A percentile compares a stretch with the other conserved stretches of the same genome.
These are phyloP conservation scores for Prosopis cineraria DNA, from an alignment of 306 rosid species.

Conservation along the genomic window DNA sequence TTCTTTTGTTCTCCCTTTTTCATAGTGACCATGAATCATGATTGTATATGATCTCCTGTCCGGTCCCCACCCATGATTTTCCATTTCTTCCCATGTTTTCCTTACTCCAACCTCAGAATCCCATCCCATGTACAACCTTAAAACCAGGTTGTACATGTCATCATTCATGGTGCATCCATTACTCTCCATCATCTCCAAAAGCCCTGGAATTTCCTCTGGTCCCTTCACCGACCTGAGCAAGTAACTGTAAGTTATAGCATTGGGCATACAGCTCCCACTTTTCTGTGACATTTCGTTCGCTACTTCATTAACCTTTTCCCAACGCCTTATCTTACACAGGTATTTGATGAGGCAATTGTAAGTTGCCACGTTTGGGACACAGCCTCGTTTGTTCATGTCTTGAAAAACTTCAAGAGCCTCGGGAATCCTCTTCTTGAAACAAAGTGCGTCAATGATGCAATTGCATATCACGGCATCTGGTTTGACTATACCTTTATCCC, in stretches of 20 bases:
- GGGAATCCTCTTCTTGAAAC: constrained; percentile 91
- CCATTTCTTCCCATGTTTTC: constrained; percentile 71
- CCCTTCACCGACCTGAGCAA: constrained; percentile 60
- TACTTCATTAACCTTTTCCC: constrained; percentile 66
- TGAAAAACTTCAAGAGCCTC: constrained; percentile 60
- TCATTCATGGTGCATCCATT: constrained; percentile 57
- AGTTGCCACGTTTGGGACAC: constrained; percentile 61
- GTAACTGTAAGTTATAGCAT: constrained; percentile 56
- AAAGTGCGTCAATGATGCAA: constrained; percentile 73
- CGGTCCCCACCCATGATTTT: constrained; percentile 60
- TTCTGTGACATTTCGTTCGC: constrained; percentile 65
- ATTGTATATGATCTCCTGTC: constrained; percentile 68
- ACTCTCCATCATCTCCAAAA: constrained; percentile 63
- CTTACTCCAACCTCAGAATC: constrained; percentile 55
- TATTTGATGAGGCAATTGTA: constrained; percentile 71
- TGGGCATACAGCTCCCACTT: constrained; percentile 58
- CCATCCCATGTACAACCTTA: constrained; percentile 79
- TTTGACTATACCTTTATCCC: constrained; percentile 52
- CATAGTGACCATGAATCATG: constrained; percentile 67
- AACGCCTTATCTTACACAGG: constrained; percentile 60
- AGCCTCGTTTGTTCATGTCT: constrained; percentile 58
- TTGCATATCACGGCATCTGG: constrained; percentile 73
- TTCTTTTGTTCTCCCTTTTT: constrained; percentile 59
- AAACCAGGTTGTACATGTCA: constrained; percentile 63
- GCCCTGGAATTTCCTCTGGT: constrained; percentile 52